Percentiles rank a stretch among this genome's conserved stretches.
These are phyloP conservation scores for Kluyveromyces lactis DNA, from an alignment of 805 yeast species.

Conservation along the genomic window DNA sequence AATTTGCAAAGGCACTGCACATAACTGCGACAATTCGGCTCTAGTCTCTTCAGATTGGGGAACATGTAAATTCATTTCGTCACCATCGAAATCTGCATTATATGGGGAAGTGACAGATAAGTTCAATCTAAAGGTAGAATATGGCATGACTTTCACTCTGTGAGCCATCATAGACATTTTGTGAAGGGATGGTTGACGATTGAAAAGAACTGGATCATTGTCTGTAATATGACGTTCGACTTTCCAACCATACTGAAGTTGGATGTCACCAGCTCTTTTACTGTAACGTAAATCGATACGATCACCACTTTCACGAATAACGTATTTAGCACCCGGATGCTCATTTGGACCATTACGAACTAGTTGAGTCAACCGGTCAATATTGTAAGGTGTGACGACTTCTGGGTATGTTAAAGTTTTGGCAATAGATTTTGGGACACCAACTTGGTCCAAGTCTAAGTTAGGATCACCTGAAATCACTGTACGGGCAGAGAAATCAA, in stretches of 20 bases:
- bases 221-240: conserved; percentile 98
- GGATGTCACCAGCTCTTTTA: conserved; percentile 97
- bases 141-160: conserved; percentile 97
- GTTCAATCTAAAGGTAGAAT: conserved; percentile 93
- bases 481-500: conserved; percentile 96
- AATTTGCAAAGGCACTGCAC: conserved; percentile 96
- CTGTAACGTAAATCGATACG: conserved; percentile 96
- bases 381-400: conserved; percentile 94
- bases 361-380: conserved; percentile 82
- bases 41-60: conserved; percentile 98
- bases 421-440: conserved; percentile 96
- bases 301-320: conserved; percentile 96
- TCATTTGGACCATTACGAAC: conserved; percentile 98
- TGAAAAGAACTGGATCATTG: conserved; percentile 93
- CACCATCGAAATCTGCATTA: conserved; percentile 99
- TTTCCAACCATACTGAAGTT: conserved; percentile 97
- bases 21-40: conserved; percentile 88
- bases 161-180: conserved; percentile 99
- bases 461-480: conserved; percentile 99
- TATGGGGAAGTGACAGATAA: conserved; percentile 98
- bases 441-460: conserved; percentile 94
- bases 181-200: conserved; percentile 98
- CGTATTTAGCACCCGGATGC: conserved; percentile 99
- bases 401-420: conserved; percentile 94
- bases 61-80: conserved; percentile 98